phyloP scores from a whole-genome alignment of 1,284 basidiomycete species.

The Apiotrichum akiyoshidainum region DNA sequence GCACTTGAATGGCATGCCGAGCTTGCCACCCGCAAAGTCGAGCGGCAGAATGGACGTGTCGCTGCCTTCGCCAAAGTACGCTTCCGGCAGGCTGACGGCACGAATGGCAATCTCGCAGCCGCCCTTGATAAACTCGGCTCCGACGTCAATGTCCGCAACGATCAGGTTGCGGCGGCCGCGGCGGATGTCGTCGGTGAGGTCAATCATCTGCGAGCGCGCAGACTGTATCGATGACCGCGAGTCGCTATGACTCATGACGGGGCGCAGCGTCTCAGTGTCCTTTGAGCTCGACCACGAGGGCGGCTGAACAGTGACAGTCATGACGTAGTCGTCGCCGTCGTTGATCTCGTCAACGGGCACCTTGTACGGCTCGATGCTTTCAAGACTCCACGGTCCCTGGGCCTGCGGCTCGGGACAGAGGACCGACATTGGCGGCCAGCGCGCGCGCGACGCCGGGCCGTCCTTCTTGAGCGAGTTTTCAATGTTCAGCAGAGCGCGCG shows the following conservation, averaged over 20 bases:
- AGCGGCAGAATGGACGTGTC: constrained; percentile 25
- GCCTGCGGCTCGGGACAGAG: constrained; percentile 31
- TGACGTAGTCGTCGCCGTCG: constrained; percentile 29
- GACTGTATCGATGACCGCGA: constrained; percentile 31
- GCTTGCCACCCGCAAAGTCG: constrained; percentile 23
- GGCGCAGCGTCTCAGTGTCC: constrained; percentile 21
- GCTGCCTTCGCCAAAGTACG: constrained; percentile 19
- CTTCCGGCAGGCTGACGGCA: constrained; percentile 39
- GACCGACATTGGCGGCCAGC: constrained; percentile 58
- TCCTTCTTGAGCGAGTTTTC: constrained; percentile 65
- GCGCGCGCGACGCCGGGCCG: constrained; percentile 61
- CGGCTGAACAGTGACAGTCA: constrained; percentile 42
- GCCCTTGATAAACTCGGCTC: constrained; percentile 27
- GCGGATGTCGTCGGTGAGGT: constrained; percentile 42
- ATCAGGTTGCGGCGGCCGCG: constrained; percentile 38
- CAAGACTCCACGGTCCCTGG: constrained; percentile 36
- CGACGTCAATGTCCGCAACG: constrained; percentile 41
- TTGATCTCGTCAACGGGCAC: constrained; percentile 37
- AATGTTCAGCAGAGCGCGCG: constrained; percentile 65
- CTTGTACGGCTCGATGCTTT: constrained; percentile 31
- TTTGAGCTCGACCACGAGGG: constrained; percentile 7
- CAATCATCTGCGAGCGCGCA: constrained; percentile 38
- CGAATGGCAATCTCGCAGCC: constrained; percentile 39
- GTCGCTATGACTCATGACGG: constrained; percentile 33
- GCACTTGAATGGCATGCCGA: constrained; percentile 46